Conservation (phyloP, 176 grass and related monocot species). For the Miscanthus lutarioriparius region DNA sequence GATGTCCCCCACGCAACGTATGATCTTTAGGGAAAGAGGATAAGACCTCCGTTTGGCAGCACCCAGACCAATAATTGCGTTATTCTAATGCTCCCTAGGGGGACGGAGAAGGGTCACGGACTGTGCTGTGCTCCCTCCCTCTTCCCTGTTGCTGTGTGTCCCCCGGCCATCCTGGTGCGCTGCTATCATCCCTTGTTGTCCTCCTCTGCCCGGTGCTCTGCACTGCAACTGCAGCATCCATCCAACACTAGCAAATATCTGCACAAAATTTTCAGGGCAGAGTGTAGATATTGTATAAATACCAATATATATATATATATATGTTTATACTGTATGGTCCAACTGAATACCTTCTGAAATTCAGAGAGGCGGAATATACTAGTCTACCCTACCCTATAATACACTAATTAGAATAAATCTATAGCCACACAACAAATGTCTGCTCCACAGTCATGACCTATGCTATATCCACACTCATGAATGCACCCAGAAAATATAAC, state of each 20-base stretch:
- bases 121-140: background rate
- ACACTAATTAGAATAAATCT: too few relatives aligned
- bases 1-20: background rate
- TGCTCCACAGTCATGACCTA: too few relatives aligned
- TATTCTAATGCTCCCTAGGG: constrained; percentile 25
- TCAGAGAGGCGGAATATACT: background rate
- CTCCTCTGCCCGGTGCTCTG: constrained; percentile 28
- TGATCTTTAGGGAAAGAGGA: background rate
- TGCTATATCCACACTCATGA: too few relatives aligned
- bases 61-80: constrained; percentile 25
- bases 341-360: background rate
- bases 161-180: background rate
- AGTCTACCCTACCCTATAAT: too few relatives aligned
- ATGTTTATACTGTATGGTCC: background rate
- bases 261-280: background rate
- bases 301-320: background rate
- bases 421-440: too few relatives aligned
- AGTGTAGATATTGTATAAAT: background rate
- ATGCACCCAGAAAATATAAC: too few relatives aligned
- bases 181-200: background rate
- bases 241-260: background rate
- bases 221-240: background rate
- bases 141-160: background rate
- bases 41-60: constrained; percentile 26
- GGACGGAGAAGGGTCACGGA: background rate